A percentile compares a stretch with the other conserved stretches of the same genome.
Conservation (phyloP, 2,329 filamentous ascomycete species). For the Colletotrichum truncatum region DNA sequence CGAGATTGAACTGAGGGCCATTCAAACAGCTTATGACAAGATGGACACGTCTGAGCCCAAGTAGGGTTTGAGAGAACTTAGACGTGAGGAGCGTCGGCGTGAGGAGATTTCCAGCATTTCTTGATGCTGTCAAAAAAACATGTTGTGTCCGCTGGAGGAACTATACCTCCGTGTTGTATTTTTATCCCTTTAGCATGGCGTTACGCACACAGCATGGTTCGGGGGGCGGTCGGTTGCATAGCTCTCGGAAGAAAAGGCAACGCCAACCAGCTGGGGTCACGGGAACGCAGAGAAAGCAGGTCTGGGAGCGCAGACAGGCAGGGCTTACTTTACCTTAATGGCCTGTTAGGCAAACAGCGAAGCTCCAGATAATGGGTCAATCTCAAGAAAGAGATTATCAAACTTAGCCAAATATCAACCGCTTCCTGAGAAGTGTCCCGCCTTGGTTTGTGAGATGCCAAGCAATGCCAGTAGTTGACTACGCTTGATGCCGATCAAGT, state of each 20-base stretch:
- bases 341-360: background rate
- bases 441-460: no score
- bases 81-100: background rate
- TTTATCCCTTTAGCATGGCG: slow-evolving; percentile 46
- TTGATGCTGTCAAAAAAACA: no score
- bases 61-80: slow-evolving; percentile 32
- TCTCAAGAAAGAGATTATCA: background rate
- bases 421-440: background rate
- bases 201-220: slow-evolving; percentile 33
- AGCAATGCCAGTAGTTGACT: no score
- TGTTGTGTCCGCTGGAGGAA: background rate
- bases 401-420: slow-evolving; percentile 3
- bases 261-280: slow-evolving; percentile 3
- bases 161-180: slow-evolving; percentile 33
- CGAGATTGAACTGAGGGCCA: slow-evolving; percentile 70
- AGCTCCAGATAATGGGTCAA: background rate
- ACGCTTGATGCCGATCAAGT: no score
- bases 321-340: background rate
- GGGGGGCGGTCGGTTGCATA: slow-evolving; percentile 9
- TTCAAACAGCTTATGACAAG: slow-evolving; percentile 66
- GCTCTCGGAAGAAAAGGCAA: background rate
- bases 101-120: background rate
- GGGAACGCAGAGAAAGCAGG: background rate
- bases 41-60: slow-evolving; percentile 60
- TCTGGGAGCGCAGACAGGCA: no score